Conservation (phyloP, 768 basidiomycete genomes). For the Kwoniella mangroviensis region DNA sequence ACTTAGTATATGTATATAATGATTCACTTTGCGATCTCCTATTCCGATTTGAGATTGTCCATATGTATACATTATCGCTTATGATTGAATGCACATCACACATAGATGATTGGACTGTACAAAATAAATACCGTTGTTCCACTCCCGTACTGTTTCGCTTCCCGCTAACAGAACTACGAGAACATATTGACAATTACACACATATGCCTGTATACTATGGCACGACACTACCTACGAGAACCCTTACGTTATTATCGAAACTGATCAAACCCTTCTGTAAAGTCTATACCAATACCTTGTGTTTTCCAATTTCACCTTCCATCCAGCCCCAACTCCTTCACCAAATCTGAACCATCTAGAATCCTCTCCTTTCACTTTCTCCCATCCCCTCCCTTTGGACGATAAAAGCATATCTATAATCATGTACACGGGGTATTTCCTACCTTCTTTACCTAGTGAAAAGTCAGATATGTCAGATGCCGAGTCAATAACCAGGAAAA, state of each 20-base stretch:
- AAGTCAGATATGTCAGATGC: slow-evolving; percentile 50
- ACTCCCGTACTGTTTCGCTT: no score
- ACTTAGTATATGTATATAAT: background rate
- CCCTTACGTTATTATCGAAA: background rate
- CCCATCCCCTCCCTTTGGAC: slow-evolving; percentile 35
- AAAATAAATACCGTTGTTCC: no score
- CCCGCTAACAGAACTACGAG: no score
- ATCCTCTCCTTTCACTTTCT: slow-evolving; percentile 43
- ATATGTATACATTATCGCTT: no score
- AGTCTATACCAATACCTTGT: slow-evolving; percentile 56
- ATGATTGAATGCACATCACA: no score
- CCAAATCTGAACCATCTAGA: slow-evolving; percentile 51
- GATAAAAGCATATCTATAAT: slow-evolving; percentile 40
- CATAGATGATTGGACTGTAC: no score
- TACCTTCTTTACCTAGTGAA: slow-evolving; percentile 39
- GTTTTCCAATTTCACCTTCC: slow-evolving; percentile 56
- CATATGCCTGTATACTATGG: no score
- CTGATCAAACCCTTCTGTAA: slow-evolving; percentile 36
- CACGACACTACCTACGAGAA: background rate
- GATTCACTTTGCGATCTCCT: background rate
- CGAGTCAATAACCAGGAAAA: slow-evolving; percentile 52
- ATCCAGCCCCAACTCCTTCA: slow-evolving; percentile 44
- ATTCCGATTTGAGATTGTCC: background rate
- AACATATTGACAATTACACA: no score
- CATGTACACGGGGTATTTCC: slow-evolving; percentile 52